Evolutionary conservation across 805 yeast species (phyloP).

Genomic region (Hanseniaspora clermontiae): DNA sequence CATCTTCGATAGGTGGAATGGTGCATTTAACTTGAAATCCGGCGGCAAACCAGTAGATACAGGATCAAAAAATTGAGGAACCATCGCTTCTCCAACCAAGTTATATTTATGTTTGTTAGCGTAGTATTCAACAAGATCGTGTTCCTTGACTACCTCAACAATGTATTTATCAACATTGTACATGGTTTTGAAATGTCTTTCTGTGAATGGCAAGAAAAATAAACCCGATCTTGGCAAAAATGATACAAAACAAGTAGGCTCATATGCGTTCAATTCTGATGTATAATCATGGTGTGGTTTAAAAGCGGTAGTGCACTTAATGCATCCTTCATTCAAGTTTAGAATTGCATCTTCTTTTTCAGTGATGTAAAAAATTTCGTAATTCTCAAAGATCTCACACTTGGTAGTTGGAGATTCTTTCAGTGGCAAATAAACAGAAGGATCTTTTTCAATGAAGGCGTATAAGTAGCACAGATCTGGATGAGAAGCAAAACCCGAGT

Average conservation of each 20-base stretch:
- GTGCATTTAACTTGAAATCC: conserved; percentile 28
- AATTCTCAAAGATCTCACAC: not conserved
- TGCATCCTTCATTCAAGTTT: conserved; percentile 14
- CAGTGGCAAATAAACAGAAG: conserved; percentile 17
- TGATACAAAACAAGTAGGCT: conserved; percentile 6
- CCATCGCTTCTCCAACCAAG: not conserved
- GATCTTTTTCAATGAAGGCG: conserved; percentile 16
- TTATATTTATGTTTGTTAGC: not conserved
- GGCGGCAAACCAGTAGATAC: conserved; percentile 24
- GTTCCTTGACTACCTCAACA: conserved; percentile 1
- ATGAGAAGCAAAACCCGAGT: conserved; percentile 22
- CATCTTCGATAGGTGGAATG: not conserved
- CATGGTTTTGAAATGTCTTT: conserved; percentile 3
- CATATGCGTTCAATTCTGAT: not conserved
- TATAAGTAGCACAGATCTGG: conserved; percentile 22
- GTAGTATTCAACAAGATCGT: not conserved
- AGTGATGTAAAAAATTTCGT: not conserved
- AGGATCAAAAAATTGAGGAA: not conserved
- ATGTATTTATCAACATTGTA: not conserved
- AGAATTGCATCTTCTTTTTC: not conserved
- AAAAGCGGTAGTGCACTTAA: conserved; percentile 15
- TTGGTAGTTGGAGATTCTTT: conserved; percentile 13
- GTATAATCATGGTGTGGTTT: conserved; percentile 3
- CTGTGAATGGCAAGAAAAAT: not conserved
- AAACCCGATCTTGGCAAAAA: conserved; percentile 1